A percentile compares a stretch with the other conserved stretches of the same genome.
phyloP scores from a whole-genome alignment of 495 filamentous ascomycete species.

The Daldinia loculata region DNA sequence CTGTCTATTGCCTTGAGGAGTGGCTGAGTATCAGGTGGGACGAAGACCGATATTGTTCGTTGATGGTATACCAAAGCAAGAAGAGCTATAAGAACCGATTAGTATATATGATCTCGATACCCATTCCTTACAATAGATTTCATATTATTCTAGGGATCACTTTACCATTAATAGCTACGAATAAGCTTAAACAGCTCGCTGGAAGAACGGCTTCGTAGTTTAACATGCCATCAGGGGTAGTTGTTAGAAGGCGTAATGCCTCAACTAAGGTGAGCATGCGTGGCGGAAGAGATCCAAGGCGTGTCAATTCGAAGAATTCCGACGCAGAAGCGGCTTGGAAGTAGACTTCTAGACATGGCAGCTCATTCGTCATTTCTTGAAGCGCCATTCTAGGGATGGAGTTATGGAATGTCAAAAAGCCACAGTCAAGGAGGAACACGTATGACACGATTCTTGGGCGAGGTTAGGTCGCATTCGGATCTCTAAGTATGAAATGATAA shows the following conservation, averaged over 20 bases:
- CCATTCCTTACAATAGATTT: background rate
- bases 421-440: background rate
- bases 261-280: background rate
- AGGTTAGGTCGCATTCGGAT: background rate
- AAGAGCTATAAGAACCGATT: background rate
- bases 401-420: background rate
- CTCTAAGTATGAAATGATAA: background rate
- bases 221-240: background rate
- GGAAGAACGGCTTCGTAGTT: background rate
- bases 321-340: background rate
- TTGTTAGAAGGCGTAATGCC: background rate
- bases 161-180: background rate
- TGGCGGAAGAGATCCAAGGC: background rate
- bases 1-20: background rate
- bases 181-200: background rate
- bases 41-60: background rate
- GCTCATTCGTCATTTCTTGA: slow-evolving; percentile 2
- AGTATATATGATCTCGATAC: background rate
- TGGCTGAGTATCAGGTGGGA: background rate
- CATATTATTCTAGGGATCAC: background rate
- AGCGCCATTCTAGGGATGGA: background rate
- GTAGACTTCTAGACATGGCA: background rate
- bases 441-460: background rate
- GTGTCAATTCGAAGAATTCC: background rate
- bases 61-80: background rate